These are phyloP conservation scores for Arctium minus DNA, from an alignment of 129 eudicot genomes.

Conservation along the genomic window DNA sequence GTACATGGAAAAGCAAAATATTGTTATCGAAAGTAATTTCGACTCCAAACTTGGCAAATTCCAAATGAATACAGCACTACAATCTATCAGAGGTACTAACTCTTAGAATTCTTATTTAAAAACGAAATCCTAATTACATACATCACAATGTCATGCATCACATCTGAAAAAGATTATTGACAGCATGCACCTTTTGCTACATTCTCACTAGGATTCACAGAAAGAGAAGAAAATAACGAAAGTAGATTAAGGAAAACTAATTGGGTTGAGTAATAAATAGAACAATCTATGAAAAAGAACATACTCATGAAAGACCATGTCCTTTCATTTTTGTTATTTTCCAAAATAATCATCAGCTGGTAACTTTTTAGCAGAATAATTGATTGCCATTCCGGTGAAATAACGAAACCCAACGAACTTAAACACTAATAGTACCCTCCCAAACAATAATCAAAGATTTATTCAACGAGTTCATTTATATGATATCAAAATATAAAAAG, in stretches of 20 bases:
- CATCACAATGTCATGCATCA: background rate
- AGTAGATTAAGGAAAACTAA: background rate
- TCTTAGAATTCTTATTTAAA: background rate
- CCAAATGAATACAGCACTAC: background rate
- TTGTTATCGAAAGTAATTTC: background rate
- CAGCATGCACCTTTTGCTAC: background rate
- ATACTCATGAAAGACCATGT: too few species aligned
- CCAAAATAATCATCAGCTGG: background rate
- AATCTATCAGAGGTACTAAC: background rate
- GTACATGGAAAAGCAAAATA: background rate
- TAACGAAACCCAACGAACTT: background rate
- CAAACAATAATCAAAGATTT: background rate
- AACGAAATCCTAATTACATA: background rate
- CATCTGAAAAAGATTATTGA: background rate
- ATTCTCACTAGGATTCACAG: background rate
- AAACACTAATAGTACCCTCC: background rate
- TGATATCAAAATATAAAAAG: background rate
- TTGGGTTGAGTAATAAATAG: background rate
- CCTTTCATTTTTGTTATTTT: background rate
- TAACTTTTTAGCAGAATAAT: background rate
- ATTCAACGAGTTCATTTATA: background rate
- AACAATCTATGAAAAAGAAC: background rate
- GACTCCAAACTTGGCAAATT: background rate
- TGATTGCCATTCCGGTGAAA: background rate
- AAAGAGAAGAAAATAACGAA: background rate